Evolutionary conservation across 2,329 filamentous ascomycete genomes (phyloP).

Genomic region (Fusarium equiseti): DNA sequence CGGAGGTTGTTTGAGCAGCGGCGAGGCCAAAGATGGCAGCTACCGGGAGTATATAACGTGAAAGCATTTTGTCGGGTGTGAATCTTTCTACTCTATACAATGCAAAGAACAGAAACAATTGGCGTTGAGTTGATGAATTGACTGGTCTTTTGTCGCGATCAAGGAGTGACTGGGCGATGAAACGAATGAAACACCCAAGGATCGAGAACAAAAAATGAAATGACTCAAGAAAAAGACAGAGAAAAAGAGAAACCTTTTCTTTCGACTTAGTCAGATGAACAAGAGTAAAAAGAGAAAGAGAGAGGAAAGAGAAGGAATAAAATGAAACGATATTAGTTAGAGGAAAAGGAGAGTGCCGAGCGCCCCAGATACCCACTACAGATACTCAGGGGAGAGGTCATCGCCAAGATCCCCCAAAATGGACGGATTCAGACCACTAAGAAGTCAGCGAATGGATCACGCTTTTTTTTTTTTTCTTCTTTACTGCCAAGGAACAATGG

Average conservation of each 20-base stretch:
- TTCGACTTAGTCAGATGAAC: slow-evolving; percentile 18
- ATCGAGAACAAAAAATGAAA: slow-evolving; percentile 35
- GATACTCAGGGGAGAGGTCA: slow-evolving; percentile 41
- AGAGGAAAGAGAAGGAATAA: slow-evolving; percentile 1
- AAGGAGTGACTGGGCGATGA: slow-evolving; percentile 39
- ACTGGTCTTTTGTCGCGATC: slow-evolving; percentile 26
- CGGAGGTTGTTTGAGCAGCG: slow-evolving; percentile 79
- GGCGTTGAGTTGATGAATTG: neutral
- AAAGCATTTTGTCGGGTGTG: slow-evolving; percentile 42
- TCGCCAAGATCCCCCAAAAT: slow-evolving; percentile 32
- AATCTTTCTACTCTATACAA: slow-evolving; percentile 2
- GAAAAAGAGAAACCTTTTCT: neutral
- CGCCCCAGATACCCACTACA: slow-evolving; percentile 32
- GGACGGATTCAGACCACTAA: slow-evolving; percentile 27
- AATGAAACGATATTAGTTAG: slow-evolving; percentile 13
- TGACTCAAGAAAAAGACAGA: slow-evolving; percentile 15
- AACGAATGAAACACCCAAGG: slow-evolving; percentile 36
- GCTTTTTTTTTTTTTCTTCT: neutral
- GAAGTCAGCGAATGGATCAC: neutral
- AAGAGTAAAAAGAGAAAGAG: neutral
- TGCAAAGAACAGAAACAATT: slow-evolving; percentile 4
- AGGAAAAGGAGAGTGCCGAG: slow-evolving; percentile 35
- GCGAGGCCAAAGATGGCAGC: slow-evolving; percentile 60
- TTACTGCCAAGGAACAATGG: slow-evolving; percentile 1
- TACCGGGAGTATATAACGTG: slow-evolving; percentile 47